These are phyloP conservation scores for Populus trichocarpa DNA, from an alignment of 441 rosid genomes.

Conservation along the genomic window DNA sequence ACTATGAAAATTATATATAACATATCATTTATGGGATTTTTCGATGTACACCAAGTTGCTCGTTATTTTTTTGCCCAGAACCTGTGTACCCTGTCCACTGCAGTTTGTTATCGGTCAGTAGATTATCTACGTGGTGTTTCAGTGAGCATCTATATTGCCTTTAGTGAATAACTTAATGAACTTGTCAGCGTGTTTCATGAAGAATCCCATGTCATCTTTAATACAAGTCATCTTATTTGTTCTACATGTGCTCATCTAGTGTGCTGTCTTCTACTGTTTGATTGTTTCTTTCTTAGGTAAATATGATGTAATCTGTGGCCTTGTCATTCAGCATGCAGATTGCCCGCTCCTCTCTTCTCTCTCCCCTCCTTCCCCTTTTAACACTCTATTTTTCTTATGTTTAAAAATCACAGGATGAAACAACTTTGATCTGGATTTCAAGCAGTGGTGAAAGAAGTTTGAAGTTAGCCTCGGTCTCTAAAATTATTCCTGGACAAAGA, in stretches of 20 bases:
- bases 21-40: background rate
- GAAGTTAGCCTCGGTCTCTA: constrained; percentile 78
- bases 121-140: background rate
- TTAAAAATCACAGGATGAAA: constrained; percentile 65
- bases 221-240: background rate
- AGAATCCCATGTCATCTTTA: background rate
- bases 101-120: background rate
- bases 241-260: background rate
- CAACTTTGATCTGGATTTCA: constrained; percentile 88
- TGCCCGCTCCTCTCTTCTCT: background rate
- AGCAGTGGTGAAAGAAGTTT: constrained; percentile 79
- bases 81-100: background rate
- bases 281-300: background rate
- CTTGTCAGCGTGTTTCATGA: background rate
- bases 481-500: constrained; percentile 93
- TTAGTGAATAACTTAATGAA: background rate
- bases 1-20: background rate
- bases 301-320: background rate
- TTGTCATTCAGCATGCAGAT: background rate
- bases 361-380: background rate
- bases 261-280: background rate
- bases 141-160: background rate
- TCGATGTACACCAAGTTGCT: background rate
- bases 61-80: background rate
- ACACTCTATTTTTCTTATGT: constrained; percentile 8